These are phyloP conservation scores for Elsinoe ampelina DNA, from an alignment of 2,329 filamentous ascomycete genomes.

Conservation along the genomic window DNA sequence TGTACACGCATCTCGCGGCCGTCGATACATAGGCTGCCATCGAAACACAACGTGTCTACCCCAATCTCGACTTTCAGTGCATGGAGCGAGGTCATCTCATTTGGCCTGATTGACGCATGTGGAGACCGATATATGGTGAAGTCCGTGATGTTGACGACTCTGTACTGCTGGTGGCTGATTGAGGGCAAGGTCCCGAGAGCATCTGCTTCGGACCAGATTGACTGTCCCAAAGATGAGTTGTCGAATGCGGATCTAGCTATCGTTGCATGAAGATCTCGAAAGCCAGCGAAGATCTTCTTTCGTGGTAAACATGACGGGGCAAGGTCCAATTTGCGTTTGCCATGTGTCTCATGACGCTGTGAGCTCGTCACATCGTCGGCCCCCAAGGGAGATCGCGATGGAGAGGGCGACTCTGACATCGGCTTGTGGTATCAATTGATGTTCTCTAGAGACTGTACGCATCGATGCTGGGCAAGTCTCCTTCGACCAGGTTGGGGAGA, in stretches of 20 bases:
- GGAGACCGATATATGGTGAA: conserved; percentile 5
- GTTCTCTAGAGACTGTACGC: no score
- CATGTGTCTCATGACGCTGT: background rate
- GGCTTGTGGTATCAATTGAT: no score
- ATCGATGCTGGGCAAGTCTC: no score
- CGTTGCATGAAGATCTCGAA: background rate
- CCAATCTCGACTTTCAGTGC: conserved; percentile 37
- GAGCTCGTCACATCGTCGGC: no score
- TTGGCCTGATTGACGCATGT: background rate
- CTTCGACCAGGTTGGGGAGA: no score
- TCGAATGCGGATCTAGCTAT: background rate
- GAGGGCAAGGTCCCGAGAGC: background rate
- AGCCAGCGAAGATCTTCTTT: background rate
- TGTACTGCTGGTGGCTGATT: background rate
- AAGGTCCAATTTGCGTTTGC: background rate
- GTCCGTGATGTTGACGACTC: background rate
- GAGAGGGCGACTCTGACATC: no score
- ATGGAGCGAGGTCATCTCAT: conserved; percentile 49
- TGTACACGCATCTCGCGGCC: conserved; percentile 42
- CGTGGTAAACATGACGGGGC: background rate
- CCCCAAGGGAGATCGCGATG: no score
- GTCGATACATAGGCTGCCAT: conserved; percentile 40
- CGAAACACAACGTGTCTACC: conserved; percentile 43
- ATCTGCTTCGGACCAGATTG: background rate
- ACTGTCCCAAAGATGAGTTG: no score